A percentile compares a stretch with the other conserved stretches of the same genome.
These are phyloP conservation scores for Nitzschia sp. DNA, from an alignment of 108 stramenopile species.

Conservation along the genomic window DNA sequence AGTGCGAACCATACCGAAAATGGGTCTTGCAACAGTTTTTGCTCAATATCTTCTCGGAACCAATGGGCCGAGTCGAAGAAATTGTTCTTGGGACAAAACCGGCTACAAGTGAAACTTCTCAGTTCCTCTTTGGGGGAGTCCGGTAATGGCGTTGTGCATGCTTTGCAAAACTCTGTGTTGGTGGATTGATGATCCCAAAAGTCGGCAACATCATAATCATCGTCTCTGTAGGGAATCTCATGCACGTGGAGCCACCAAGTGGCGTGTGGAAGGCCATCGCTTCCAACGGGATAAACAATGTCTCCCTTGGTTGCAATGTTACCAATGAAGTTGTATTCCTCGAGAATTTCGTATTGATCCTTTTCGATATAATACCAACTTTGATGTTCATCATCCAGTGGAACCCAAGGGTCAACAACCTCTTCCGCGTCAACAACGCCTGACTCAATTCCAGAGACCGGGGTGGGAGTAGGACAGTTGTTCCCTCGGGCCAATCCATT, in stretches of 20 bases:
- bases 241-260: neutral
- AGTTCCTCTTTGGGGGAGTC: neutral
- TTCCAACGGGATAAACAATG: slow-evolving; percentile 1
- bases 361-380: neutral
- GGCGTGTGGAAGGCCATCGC: neutral
- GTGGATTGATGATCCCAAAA: neutral
- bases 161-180: neutral
- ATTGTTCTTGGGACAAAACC: neutral
- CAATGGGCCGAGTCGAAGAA: neutral
- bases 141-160: neutral
- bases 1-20: neutral
- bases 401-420: neutral
- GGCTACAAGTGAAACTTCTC: neutral
- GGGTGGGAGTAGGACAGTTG: neutral
- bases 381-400: neutral
- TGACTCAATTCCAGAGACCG: neutral
- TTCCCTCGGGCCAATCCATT: neutral
- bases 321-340: neutral
- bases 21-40: neutral
- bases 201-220: neutral
- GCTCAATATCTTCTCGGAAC: neutral
- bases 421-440: neutral
- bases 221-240: neutral
- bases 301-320: neutral
- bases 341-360: neutral